Evolutionary conservation across 1,284 basidiomycete species (phyloP).

Genomic region (Trametes versicolor): DNA sequence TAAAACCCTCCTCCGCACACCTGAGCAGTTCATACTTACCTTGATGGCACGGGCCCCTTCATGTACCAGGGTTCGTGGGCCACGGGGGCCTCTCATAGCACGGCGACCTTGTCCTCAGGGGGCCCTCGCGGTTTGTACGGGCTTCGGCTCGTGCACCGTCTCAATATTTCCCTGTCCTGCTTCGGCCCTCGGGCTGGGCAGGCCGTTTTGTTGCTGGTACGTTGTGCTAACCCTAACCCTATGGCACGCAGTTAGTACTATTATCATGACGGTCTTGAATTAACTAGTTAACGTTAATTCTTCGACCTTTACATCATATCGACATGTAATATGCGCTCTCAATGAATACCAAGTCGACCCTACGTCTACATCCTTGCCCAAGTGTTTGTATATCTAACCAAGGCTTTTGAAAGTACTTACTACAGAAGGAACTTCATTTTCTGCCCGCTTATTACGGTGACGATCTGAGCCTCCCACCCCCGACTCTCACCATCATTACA

Average conservation of each 20-base stretch:
- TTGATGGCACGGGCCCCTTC: constrained; percentile 35
- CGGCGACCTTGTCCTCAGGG: constrained; percentile 47
- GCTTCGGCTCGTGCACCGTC: constrained; percentile 47
- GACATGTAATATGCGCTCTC: too few relatives aligned
- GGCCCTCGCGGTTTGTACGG: constrained; percentile 43
- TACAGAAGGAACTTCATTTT: too few relatives aligned
- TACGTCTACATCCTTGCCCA: too few relatives aligned
- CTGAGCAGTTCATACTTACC: constrained; percentile 37
- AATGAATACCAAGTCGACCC: too few relatives aligned
- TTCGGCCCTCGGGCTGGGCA: constrained; percentile 46
- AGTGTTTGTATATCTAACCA: too few relatives aligned
- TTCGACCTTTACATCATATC: background rate
- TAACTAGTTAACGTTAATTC: background rate
- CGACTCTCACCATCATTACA: too few relatives aligned
- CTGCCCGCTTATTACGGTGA: too few relatives aligned
- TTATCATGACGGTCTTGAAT: too few relatives aligned
- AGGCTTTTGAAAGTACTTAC: too few relatives aligned
- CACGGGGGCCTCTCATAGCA: constrained; percentile 34
- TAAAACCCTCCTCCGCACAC: constrained; percentile 23
- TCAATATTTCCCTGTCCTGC: constrained; percentile 42
- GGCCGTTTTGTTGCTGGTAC: constrained; percentile 35
- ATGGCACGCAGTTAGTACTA: background rate
- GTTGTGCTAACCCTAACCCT: constrained; percentile 38
- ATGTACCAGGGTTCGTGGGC: constrained; percentile 30
- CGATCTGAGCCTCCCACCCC: too few relatives aligned